These are phyloP conservation scores for Seiridium unicorne DNA, from an alignment of 2,329 filamentous ascomycete species.

Conservation along the genomic window DNA sequence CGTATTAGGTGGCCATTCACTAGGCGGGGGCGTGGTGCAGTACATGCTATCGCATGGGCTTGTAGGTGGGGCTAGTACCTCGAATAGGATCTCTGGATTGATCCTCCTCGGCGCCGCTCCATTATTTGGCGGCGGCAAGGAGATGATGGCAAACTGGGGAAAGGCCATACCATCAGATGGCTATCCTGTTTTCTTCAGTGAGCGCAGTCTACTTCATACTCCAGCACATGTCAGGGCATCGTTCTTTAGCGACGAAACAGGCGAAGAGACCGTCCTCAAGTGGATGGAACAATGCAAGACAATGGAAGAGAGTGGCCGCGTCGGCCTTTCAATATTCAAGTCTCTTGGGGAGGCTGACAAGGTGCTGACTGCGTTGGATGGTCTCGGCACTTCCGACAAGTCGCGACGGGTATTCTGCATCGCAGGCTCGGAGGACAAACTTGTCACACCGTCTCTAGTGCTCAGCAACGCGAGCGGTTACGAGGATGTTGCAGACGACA, in stretches of 20 bases:
- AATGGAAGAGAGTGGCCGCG: conserved; percentile 2
- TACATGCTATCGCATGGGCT: conserved; percentile 5
- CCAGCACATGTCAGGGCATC: conserved; percentile 6
- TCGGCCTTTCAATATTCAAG: conserved; percentile 6
- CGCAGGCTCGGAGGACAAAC: conserved; percentile 3
- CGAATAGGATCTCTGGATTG: conserved; percentile 6
- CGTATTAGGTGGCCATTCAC: conserved; percentile 9
- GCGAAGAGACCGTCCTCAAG: background rate
- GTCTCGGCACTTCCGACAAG: background rate
- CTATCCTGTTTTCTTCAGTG: conserved; percentile 1
- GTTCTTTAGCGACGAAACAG: conserved; percentile 10
- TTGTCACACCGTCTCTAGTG: conserved; percentile 10
- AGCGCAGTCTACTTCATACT: conserved; percentile 6
- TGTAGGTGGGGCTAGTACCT: background rate
- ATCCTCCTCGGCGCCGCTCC: conserved; percentile 11
- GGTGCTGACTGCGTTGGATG: background rate
- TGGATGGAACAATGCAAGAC: conserved; percentile 10
- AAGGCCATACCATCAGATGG: background rate
- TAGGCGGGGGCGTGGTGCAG: conserved; percentile 11
- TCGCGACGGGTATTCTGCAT: conserved; percentile 9
- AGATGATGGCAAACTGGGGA: conserved; percentile 9
- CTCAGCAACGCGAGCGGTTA: conserved; percentile 3
- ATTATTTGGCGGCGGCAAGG: conserved; percentile 5
- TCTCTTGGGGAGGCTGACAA: conserved; percentile 6
- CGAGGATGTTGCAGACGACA: background rate